These are phyloP conservation scores for Plasmodium fragile DNA, from an alignment of 169 alveolate genomes.

Conservation along the genomic window DNA sequence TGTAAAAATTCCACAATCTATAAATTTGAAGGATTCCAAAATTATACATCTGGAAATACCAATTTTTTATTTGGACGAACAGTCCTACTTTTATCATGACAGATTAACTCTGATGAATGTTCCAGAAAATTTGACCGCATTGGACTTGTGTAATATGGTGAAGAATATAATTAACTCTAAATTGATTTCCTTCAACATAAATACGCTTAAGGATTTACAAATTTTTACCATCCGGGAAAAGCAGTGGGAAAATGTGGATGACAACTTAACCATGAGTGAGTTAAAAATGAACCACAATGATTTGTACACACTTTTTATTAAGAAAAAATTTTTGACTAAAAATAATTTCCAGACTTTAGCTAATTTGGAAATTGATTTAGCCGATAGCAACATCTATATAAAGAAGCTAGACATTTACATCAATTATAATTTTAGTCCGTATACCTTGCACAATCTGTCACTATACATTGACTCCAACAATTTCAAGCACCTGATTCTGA, in stretches of 20 bases:
- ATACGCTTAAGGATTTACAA: slow-evolving; percentile 14
- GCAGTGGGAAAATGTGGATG: slow-evolving; percentile 39
- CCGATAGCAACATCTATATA: slow-evolving; percentile 21
- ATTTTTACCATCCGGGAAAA: slow-evolving; percentile 26
- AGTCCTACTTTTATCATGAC: slow-evolving; percentile 34
- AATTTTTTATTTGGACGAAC: slow-evolving; percentile 44
- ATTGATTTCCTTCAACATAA: slow-evolving; percentile 12
- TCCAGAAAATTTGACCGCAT: slow-evolving; percentile 40
- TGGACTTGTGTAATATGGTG: not conserved
- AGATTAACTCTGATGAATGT: slow-evolving; percentile 43
- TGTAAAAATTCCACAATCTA: slow-evolving; percentile 27
- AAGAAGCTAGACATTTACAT: slow-evolving; percentile 55
- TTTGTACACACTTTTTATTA: slow-evolving; percentile 30
- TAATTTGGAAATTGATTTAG: slow-evolving; percentile 55
- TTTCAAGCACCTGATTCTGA: slow-evolving; percentile 32
- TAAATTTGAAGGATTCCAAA: slow-evolving; percentile 28
- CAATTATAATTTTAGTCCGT: slow-evolving; percentile 44
- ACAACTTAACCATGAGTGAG: slow-evolving; percentile 1
- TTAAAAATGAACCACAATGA: slow-evolving; percentile 26
- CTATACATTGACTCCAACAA: slow-evolving; percentile 14
- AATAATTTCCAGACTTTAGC: slow-evolving; percentile 37
- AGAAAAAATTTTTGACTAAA: slow-evolving; percentile 14
- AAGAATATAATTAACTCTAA: slow-evolving; percentile 33
- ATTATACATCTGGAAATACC: slow-evolving; percentile 57
- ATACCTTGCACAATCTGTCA: slow-evolving; percentile 31